Evolutionary conservation across 2,329 filamentous ascomycete genomes (phyloP).

Genomic region (Raffaelea ambrosiae): DNA sequence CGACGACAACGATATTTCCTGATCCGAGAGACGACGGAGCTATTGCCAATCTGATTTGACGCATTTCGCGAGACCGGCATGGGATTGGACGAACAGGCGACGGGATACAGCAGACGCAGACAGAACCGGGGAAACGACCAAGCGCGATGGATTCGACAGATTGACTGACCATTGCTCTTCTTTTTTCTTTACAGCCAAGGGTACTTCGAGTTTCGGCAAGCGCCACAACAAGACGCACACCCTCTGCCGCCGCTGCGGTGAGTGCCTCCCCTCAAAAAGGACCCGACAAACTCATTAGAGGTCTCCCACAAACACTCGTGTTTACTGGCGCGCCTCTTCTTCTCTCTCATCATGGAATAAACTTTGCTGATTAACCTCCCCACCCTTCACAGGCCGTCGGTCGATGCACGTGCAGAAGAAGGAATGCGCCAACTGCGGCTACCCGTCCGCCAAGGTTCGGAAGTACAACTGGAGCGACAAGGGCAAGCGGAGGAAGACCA

Average conservation of each 20-base stretch:
- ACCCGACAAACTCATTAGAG: no score
- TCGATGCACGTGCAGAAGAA: slow-evolving; percentile 99
- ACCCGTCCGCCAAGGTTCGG: slow-evolving; percentile 92
- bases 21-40: no score
- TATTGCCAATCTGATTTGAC: no score
- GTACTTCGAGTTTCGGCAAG: slow-evolving; percentile 40
- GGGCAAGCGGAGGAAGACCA: slow-evolving; percentile 99
- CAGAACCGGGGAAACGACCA: no score
- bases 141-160: no score
- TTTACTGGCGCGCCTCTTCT: no score
- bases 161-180: not conserved
- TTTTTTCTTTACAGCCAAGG: slow-evolving; percentile 37
- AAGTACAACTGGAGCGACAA: slow-evolving; percentile 99
- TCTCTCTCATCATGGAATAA: slow-evolving; percentile 1
- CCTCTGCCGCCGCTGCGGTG: slow-evolving; percentile 96
- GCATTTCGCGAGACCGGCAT: no score
- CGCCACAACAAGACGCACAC: slow-evolving; percentile 98
- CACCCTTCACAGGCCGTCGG: slow-evolving; percentile 61
- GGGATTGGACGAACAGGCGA: no score
- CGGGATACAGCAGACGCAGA: no score
- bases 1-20: no score
- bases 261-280: slow-evolving; percentile 43
- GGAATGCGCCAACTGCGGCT: slow-evolving; percentile 91
- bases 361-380: no score
- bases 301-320: no score